A percentile compares a stretch with the other conserved stretches of the same genome.
phyloP scores from a whole-genome alignment of 192 early-diverging fungal genomes.

The Backusella morwellensis region DNA sequence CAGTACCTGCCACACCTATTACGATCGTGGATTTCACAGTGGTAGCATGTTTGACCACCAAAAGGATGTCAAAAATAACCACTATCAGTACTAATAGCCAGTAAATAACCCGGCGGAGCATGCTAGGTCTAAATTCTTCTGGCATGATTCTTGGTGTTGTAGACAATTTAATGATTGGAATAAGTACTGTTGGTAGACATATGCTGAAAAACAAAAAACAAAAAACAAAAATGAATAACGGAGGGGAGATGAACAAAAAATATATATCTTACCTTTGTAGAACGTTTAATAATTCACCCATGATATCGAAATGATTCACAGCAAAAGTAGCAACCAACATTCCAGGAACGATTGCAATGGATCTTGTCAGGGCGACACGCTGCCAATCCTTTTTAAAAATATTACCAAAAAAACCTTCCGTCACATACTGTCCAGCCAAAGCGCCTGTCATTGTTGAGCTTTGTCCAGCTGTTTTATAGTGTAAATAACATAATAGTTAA shows the following conservation, averaged over 20 bases:
- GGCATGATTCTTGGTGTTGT: neutral
- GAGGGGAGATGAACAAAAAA: neutral
- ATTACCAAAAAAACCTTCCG: constrained; percentile 78
- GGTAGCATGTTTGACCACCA: constrained; percentile 15
- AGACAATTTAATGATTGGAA: constrained; percentile 20
- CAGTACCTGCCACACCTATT: neutral
- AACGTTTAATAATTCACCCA: constrained; percentile 70
- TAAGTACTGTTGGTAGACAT: constrained; percentile 20
- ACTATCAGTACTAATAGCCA: neutral
- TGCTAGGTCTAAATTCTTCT: constrained; percentile 4
- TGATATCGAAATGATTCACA: constrained; percentile 55
- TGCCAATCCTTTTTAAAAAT: constrained; percentile 59
- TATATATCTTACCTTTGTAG: constrained; percentile 47
- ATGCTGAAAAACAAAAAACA: neutral
- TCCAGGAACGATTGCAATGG: constrained; percentile 62
- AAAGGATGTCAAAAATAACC: constrained; percentile 16
- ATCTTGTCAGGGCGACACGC: constrained; percentile 57
- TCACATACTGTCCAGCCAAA: constrained; percentile 86
- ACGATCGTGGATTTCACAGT: neutral
- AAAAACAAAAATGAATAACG: neutral
- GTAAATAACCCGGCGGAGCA: neutral
- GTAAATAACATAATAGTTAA: neutral
- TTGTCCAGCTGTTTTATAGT: constrained; percentile 59
- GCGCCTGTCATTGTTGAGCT: constrained; percentile 87
- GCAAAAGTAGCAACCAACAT: constrained; percentile 63